phyloP scores from a whole-genome alignment of 768 basidiomycete genomes.

The Psilocybe cubensis region DNA sequence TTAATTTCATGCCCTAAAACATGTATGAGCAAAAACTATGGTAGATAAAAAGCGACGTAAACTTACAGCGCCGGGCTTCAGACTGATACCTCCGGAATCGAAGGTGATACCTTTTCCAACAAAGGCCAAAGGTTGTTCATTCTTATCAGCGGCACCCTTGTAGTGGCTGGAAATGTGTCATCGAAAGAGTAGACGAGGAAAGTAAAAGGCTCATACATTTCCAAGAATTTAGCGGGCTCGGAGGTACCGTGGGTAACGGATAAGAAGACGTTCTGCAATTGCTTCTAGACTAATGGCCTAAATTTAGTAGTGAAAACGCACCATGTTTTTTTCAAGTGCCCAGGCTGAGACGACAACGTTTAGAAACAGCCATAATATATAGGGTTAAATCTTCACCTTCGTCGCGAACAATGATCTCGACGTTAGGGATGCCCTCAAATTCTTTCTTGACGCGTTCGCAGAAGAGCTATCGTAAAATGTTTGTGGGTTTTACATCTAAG shows the following conservation, averaged over 20 bases:
- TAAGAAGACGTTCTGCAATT: slow-evolving; percentile 74
- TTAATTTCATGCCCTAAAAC: slow-evolving; percentile 74
- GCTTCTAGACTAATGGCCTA: neutral
- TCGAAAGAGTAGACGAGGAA: neutral
- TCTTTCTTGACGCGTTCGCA: slow-evolving; percentile 69
- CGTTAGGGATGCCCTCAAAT: slow-evolving; percentile 67
- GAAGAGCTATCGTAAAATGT: slow-evolving; percentile 51
- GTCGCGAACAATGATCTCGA: slow-evolving; percentile 72
- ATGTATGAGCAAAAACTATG: neutral
- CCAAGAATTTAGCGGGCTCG: slow-evolving; percentile 86
- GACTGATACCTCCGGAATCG: slow-evolving; percentile 85
- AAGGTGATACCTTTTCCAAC: slow-evolving; percentile 93
- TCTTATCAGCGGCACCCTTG: slow-evolving; percentile 64
- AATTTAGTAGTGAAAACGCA: slow-evolving; percentile 23
- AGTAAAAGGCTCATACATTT: slow-evolving; percentile 64
- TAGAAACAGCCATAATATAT: neutral
- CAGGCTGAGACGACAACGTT: slow-evolving; percentile 50
- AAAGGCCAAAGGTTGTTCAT: slow-evolving; percentile 67
- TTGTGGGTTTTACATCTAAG: neutral
- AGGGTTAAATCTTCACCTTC: slow-evolving; percentile 50
- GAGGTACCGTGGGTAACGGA: slow-evolving; percentile 83
- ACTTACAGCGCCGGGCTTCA: slow-evolving; percentile 75
- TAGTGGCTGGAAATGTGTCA: slow-evolving; percentile 62
- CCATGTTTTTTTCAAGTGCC: slow-evolving; percentile 87
- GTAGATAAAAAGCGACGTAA: neutral